phyloP scores from a whole-genome alignment of 1,284 basidiomycete species.

The Trichosporon sp. region DNA sequence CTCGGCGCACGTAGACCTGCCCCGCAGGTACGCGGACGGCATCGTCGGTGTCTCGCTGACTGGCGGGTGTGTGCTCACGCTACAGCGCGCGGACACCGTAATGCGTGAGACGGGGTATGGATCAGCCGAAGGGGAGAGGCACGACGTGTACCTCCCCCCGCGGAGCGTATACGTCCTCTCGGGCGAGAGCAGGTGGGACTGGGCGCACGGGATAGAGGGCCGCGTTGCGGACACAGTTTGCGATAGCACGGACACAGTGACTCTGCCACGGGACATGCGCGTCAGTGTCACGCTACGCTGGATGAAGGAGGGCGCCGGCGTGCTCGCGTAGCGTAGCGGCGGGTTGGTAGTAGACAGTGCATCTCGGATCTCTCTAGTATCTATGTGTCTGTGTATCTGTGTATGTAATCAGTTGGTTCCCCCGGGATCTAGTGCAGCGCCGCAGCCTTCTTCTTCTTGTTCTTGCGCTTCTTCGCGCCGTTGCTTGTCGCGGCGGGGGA shows the following conservation, averaged over 20 bases:
- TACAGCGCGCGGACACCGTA: conserved; percentile 10
- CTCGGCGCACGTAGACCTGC: conserved; percentile 51
- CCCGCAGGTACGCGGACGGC: conserved; percentile 49
- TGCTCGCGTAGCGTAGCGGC: conserved; percentile 31
- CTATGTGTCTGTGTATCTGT: background rate
- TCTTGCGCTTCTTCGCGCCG: conserved; percentile 13
- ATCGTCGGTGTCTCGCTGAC: conserved; percentile 43
- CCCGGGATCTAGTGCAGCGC: background rate
- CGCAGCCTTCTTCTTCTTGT: conserved; percentile 11
- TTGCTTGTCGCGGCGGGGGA: conserved; percentile 8
- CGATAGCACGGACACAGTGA: conserved; percentile 15
- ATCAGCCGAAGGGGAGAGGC: background rate
- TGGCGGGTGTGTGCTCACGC: conserved; percentile 42
- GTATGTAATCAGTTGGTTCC: background rate
- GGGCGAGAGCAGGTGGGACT: conserved; percentile 50
- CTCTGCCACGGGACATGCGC: conserved; percentile 37
- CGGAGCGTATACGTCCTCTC: conserved; percentile 47
- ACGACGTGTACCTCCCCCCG: conserved; percentile 49
- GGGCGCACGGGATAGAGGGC: conserved; percentile 51
- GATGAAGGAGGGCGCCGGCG: conserved; percentile 44
- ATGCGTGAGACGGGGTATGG: background rate
- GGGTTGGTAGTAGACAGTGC: background rate
- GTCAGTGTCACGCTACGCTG: conserved; percentile 48
- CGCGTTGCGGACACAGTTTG: conserved; percentile 32
- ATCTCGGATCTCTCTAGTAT: background rate